These are phyloP conservation scores for Elsinoe necatrix DNA, from an alignment of 2,329 filamentous ascomycete genomes.

Conservation along the genomic window DNA sequence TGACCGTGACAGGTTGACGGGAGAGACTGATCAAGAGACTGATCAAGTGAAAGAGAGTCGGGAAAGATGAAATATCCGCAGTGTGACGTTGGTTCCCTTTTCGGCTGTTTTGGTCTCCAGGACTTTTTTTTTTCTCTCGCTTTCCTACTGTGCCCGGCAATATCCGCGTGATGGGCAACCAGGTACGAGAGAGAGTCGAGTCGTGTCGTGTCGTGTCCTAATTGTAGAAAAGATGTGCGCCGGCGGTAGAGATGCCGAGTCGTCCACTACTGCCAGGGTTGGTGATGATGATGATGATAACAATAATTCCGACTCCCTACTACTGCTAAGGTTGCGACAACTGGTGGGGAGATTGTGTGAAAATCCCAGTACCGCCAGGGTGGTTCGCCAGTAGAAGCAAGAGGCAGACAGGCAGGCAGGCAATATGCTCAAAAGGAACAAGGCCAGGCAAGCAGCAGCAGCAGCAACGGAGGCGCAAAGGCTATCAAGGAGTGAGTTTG, in stretches of 20 bases:
- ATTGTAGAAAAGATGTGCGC: not conserved
- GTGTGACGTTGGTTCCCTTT: not conserved
- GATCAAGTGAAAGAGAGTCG: not conserved
- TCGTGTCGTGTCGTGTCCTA: not conserved
- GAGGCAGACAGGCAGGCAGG: not conserved
- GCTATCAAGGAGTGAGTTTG: constrained; percentile 2
- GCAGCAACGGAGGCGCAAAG: constrained; percentile 9
- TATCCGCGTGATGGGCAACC: not conserved
- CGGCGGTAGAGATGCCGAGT: not conserved
- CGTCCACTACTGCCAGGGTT: not conserved
- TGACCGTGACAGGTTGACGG: not conserved
- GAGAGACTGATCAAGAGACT: no score
- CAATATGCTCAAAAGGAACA: constrained; percentile 1
- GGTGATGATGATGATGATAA: not conserved
- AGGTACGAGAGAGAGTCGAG: not conserved
- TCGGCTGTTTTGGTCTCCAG: not conserved
- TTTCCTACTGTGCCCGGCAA: not conserved
- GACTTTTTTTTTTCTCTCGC: not conserved
- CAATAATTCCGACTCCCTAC: no score
- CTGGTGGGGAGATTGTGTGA: constrained; percentile 1
- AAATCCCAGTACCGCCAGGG: not conserved
- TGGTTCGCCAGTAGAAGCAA: constrained; percentile 11
- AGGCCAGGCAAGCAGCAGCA: not conserved
- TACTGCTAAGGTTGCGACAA: not conserved
- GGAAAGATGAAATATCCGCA: not conserved